phyloP scores from a whole-genome alignment of 768 basidiomycete species.

The Russula lepida region DNA sequence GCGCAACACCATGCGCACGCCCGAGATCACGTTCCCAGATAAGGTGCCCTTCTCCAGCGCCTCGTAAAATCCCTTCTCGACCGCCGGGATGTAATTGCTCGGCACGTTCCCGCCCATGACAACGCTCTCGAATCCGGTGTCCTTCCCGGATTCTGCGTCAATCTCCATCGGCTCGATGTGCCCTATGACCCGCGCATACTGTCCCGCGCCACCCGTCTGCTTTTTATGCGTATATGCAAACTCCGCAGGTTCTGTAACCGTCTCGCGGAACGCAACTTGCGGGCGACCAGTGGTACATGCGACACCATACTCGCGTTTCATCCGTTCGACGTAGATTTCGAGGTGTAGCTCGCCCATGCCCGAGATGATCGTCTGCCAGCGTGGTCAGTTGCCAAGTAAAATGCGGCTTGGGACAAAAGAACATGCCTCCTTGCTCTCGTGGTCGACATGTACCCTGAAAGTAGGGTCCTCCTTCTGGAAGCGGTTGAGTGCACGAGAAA shows the following conservation, averaged over 20 bases:
- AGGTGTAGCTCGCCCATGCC: constrained; percentile 99
- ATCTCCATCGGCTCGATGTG: constrained; percentile 81
- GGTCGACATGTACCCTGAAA: constrained; percentile 93
- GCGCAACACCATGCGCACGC: constrained; percentile 77
- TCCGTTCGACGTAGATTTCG: constrained; percentile 98
- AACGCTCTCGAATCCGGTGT: constrained; percentile 72
- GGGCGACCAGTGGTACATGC: constrained; percentile 92
- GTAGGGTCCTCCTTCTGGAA: constrained; percentile 99
- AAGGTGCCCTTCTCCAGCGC: constrained; percentile 86
- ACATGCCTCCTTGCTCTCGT: constrained; percentile 83
- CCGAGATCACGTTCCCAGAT: constrained; percentile 80
- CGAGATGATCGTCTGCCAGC: constrained; percentile 84
- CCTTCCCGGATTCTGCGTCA: constrained; percentile 71
- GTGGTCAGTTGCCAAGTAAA: background rate
- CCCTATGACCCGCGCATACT: constrained; percentile 90
- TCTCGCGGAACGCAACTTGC: constrained; percentile 93
- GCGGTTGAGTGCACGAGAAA: constrained; percentile 91
- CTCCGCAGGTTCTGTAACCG: constrained; percentile 70
- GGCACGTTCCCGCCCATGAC: constrained; percentile 94
- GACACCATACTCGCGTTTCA: constrained; percentile 95
- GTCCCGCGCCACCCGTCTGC: constrained; percentile 95
- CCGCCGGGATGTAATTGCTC: constrained; percentile 84
- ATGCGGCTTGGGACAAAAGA: background rate
- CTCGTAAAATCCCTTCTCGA: constrained; percentile 96
- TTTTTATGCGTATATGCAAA: constrained; percentile 97